Percentiles rank a stretch among this genome's conserved stretches.
Conservation (phyloP, 169 alveolate genomes). For the Cryptosporidium sp. region DNA sequence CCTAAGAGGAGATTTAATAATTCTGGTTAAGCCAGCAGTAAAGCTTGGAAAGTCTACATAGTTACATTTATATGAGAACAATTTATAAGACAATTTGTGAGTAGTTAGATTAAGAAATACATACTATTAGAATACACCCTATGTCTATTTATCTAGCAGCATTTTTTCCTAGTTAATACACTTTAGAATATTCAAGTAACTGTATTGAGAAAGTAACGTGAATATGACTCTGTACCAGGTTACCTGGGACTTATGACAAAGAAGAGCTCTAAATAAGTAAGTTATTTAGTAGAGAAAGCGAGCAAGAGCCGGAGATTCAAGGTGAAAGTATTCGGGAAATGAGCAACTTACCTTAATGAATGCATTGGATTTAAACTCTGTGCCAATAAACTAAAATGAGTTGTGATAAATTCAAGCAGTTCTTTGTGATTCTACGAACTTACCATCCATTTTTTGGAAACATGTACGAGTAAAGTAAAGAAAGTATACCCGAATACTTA, state of each 20-base stretch:
- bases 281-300: not conserved
- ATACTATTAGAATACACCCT: not conserved
- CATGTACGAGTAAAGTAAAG: conserved; percentile 9
- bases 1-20: conserved; percentile 91
- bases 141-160: not conserved
- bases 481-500: conserved; percentile 46
- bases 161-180: conserved; percentile 4
- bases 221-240: conserved; percentile 72
- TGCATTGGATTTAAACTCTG: conserved; percentile 29
- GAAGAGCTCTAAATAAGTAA: conserved; percentile 24
- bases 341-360: conserved; percentile 36
- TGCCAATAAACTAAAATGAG: not conserved
- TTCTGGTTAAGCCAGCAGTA: conserved; percentile 86
- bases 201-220: conserved; percentile 37
- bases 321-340: not conserved
- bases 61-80: not conserved
- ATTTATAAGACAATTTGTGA: not conserved
- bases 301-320: not conserved
- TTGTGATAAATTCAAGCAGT: not conserved
- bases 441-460: conserved; percentile 13
- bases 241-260: conserved; percentile 54
- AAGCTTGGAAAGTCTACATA: conserved; percentile 38
- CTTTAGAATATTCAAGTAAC: conserved; percentile 25
- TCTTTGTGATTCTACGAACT: not conserved
- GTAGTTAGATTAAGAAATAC: not conserved